phyloP scores from a whole-genome alignment of 805 yeast genomes.

The Tetrapisispora taiwanensis region DNA sequence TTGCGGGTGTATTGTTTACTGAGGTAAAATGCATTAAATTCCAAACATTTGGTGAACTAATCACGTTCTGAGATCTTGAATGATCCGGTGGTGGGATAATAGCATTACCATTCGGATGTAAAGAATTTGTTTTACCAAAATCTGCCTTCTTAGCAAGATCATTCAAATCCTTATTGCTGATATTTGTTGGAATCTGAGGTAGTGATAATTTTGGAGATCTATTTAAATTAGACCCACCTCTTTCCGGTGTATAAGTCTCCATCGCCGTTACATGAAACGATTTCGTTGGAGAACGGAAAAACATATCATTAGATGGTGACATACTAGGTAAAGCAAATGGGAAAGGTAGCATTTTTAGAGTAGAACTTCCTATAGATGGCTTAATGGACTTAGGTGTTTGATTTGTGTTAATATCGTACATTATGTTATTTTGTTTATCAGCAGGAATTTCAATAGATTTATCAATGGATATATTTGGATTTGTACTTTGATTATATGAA shows the following conservation, averaged over 20 bases:
- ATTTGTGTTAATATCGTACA: constrained; percentile 2
- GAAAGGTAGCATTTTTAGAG: background rate
- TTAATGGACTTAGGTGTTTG: constrained; percentile 1
- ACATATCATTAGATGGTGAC: constrained; percentile 18
- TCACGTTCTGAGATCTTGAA: constrained; percentile 16
- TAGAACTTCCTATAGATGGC: background rate
- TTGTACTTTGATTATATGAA: background rate
- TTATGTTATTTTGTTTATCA: background rate
- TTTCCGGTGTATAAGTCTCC: constrained; percentile 57
- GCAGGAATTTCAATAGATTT: background rate
- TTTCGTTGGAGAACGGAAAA: constrained; percentile 32
- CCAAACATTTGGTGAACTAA: constrained; percentile 83
- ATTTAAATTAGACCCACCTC: constrained; percentile 32
- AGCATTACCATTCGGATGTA: background rate
- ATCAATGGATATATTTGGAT: background rate
- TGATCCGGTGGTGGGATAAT: background rate
- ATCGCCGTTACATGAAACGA: constrained; percentile 40
- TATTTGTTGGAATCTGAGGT: background rate
- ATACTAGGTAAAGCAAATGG: constrained; percentile 4
- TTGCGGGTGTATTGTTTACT: constrained; percentile 28
- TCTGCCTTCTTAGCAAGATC: background rate
- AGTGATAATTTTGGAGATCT: constrained; percentile 10
- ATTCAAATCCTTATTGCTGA: background rate
- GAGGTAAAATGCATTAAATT: constrained; percentile 73
- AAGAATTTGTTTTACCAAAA: constrained; percentile 6